These are phyloP conservation scores for Discostella pseudostelligera DNA, from an alignment of 108 stramenopile species.

Conservation along the genomic window DNA sequence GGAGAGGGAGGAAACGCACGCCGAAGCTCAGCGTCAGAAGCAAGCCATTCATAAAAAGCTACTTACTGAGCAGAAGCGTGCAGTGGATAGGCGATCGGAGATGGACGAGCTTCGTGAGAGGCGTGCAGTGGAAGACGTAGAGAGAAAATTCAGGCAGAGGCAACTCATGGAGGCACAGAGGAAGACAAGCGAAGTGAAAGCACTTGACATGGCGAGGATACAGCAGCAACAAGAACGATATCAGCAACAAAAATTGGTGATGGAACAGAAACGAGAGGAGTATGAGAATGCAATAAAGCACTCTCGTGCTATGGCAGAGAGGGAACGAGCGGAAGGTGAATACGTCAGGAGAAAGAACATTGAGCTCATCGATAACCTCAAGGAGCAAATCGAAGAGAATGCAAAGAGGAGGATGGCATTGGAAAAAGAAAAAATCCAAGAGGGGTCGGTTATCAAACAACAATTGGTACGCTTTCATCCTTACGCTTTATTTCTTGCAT, in stretches of 20 bases:
- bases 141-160: constrained; percentile 48
- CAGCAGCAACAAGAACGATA: constrained; percentile 58
- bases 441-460: constrained; percentile 46
- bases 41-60: constrained; percentile 72
- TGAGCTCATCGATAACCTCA: constrained; percentile 42
- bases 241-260: constrained; percentile 32
- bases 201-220: constrained; percentile 34
- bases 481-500: not conserved
- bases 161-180: constrained; percentile 60
- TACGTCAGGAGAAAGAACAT: constrained; percentile 32
- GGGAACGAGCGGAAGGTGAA: constrained; percentile 50
- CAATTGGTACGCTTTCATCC: constrained; percentile 29
- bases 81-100: constrained; percentile 76
- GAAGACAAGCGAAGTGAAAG: constrained; percentile 42
- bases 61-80: constrained; percentile 65
- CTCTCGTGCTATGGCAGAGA: constrained; percentile 50
- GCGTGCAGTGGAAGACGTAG: constrained; percentile 69
- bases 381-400: constrained; percentile 68
- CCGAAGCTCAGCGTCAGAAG: constrained; percentile 53
- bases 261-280: constrained; percentile 52
- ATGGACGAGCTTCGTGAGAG: constrained; percentile 79
- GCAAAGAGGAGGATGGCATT: constrained; percentile 33
- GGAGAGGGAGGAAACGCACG: constrained; percentile 65
- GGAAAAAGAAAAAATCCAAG: constrained; percentile 51
- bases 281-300: constrained; percentile 39